Evolutionary conservation across 352 stramenopile species (phyloP), one percentile per base, ranked within the genome.

Genomic region (Phytophthora constricta): DNA sequence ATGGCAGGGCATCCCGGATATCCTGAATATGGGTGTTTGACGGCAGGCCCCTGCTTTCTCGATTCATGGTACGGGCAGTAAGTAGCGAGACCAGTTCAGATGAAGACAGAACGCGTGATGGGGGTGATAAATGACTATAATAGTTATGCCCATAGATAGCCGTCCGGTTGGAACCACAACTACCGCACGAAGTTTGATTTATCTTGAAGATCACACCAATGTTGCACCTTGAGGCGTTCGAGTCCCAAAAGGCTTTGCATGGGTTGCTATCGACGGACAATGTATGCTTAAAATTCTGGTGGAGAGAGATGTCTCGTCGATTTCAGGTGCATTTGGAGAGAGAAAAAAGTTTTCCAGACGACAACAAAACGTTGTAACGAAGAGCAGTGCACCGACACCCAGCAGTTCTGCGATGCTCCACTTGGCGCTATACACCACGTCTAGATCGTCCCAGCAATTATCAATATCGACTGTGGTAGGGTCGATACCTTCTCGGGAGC

Each of bases 261-360:
- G 27, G 20, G 8, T 14, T 47, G 20, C 19, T 28, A 59, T 34
- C 9, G 47, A 34, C 47, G 25, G 34, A 13, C 3, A 45, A 16
- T 50, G 59, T 16, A 57, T 47, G 0, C 42, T 17, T n/a, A 34
- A 13, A 9, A 80, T 26, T 50, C 27, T 73, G 13, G n/a, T 74
- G 77, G 79, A 86, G 0, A 90, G 70, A 62, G 68, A 65, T 11
- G 65, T 48, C 20, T 65, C 5, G 23, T 90, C 79, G 23, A 88
- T 59, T 3, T 64, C 47, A 4, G 72, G 65, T 4, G 58, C 52
- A n/a, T 62, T 62, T 5, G 66, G 62, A 1, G 66, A 59, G 17
- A 89, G 50, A 39, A 90, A 70, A 17, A 89, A 79, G 54, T 78
- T 69, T 52, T 90, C 82, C 16, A 87, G 52, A 9, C 82, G 79